Base-by-base conservation (phyloP, 23 red algal species). In the Gracilaria caudata region DNA sequence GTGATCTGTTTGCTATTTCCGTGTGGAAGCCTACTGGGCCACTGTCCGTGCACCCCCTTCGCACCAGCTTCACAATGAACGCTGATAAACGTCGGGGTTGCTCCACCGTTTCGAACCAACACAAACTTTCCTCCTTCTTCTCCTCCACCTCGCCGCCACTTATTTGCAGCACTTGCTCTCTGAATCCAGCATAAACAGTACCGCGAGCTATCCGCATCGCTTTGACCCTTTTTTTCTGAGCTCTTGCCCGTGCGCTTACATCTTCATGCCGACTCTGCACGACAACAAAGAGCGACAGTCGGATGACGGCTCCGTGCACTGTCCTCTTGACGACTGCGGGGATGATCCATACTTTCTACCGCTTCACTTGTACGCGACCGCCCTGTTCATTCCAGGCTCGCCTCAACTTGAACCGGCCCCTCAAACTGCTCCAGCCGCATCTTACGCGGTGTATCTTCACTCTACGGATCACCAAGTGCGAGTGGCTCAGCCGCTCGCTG, bases 361-460 rank as follows among this genome's bases (percentile, higher is more conserved):
- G 19, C 11, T 16, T 14, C 21, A 47, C 3, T 24, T 47, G 20
- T 75, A 47, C 32, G 20, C 20, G 4, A 24, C 70, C 33, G 70
- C 70, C 38, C n/a, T 75, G 39, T 75, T 41, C 19, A 7, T 43
- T 30, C 70, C 70, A 43, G 39, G 39, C 4, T 46, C 70, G 9
- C 39, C 70, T 25, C 20, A 33, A 4, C 37, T 24, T 24, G 70
- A 43, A 34, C 70, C 70, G 20, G 34, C 33, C 1, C 37, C 37
- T 24, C 70, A 75, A 47, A 75, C 70, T 29, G 20, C 26, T 29
- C 39, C 70, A 1, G 70, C 70, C 70, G 37, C 70, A 24, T 46
- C 70, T 29, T 75, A 38, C 29, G 39, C 70, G 4, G 70, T 75
- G 21, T 75, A 75, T 38, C 70, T 75, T 23, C 70, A 75, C 33